Conservation (phyloP, 352 stramenopile genomes). For the Pythium phragmitis region DNA sequence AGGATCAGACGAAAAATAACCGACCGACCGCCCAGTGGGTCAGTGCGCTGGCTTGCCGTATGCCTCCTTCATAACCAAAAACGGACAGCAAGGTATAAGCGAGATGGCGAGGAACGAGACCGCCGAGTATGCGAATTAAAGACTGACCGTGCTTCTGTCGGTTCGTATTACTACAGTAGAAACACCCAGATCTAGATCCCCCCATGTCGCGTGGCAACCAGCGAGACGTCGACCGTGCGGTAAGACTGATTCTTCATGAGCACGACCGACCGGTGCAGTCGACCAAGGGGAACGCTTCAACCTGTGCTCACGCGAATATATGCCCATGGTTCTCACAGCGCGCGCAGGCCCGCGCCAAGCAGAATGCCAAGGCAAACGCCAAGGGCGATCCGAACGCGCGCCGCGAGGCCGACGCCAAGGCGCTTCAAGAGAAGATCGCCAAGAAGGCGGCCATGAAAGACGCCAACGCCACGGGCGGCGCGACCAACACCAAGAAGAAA, state of each 20-base stretch:
- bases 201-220: conserved; percentile 80
- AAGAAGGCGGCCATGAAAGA: conserved; percentile 67
- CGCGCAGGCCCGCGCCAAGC: conserved; percentile 56
- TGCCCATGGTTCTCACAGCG: conserved; percentile 32
- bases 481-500: conserved; percentile 23
- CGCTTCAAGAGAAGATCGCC: conserved; percentile 80
- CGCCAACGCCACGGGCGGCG: conserved; percentile 16
- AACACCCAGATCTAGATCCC: no score
- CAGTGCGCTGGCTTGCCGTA: no score
- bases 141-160: no score
- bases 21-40: no score
- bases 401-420: conserved; percentile 73
- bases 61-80: no score
- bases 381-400: conserved; percentile 62
- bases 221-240: conserved; percentile 68
- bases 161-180: no score
- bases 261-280: conserved; percentile 8
- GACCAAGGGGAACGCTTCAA: neutral
- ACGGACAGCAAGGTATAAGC: no score
- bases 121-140: no score
- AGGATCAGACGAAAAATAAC: no score
- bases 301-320: neutral
- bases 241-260: conserved; percentile 18
- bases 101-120: no score
- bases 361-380: neutral